These are phyloP conservation scores for Heimioporus sp. DNA, from an alignment of 768 basidiomycete genomes.

Conservation along the genomic window DNA sequence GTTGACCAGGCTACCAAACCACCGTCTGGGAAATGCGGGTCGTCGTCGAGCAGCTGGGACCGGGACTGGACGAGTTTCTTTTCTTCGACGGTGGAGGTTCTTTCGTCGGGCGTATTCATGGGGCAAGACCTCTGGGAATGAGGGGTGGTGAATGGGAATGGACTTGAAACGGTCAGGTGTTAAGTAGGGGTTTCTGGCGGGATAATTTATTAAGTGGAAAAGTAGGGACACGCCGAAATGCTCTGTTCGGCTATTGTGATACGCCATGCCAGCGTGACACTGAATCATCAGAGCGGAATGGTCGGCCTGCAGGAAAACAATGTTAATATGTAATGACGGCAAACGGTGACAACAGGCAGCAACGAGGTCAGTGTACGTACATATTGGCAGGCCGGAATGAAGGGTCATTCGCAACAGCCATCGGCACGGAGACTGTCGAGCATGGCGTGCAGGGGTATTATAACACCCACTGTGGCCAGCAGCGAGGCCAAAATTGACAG, in stretches of 20 bases:
- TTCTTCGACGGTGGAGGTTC: background rate
- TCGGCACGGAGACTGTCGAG: too few relatives aligned
- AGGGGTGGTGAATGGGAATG: background rate
- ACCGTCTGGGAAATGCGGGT: conserved; percentile 20
- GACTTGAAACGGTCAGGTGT: background rate
- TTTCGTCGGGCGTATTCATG: conserved; percentile 7
- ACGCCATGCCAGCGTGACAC: background rate
- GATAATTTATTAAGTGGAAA: conserved; percentile 1
- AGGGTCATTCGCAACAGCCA: too few relatives aligned
- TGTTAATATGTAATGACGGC: background rate
- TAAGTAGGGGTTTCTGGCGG: background rate
- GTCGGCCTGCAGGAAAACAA: background rate
- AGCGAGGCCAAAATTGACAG: too few relatives aligned
- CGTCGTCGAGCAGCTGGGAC: background rate
- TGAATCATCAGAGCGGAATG: background rate
- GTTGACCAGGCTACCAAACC: conserved; percentile 26
- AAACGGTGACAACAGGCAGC: background rate
- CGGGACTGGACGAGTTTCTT: background rate
- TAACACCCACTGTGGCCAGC: too few relatives aligned
- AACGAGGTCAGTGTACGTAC: background rate
- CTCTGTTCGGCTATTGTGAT: conserved; percentile 7
- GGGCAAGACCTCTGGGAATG: background rate
- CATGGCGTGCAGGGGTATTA: too few relatives aligned
- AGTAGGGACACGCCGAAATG: background rate
- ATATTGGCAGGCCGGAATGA: background rate